Evolutionary conservation across 805 yeast genomes (phyloP).

Genomic region (Ogataea angusta): DNA sequence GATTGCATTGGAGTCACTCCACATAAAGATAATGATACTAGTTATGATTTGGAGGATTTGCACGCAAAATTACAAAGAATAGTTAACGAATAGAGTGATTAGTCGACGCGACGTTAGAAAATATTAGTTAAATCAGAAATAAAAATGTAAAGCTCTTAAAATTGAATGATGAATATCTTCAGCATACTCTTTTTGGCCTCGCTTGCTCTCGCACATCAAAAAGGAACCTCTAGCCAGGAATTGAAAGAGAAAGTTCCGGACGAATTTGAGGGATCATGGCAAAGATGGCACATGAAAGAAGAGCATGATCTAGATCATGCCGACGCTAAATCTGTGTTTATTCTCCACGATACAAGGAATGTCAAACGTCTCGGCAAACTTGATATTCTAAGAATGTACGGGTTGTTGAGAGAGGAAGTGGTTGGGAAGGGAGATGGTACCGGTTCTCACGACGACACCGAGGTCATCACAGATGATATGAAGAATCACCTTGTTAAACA

Average conservation of each 20-base stretch:
- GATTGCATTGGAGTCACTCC: constrained; percentile 41
- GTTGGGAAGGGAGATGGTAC: constrained; percentile 90
- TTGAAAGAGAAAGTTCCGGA: constrained; percentile 47
- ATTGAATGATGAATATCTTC: constrained; percentile 1
- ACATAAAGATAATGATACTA: constrained; percentile 22
- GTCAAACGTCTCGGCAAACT: constrained; percentile 51
- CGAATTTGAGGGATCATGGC: constrained; percentile 58
- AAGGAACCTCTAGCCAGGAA: constrained; percentile 15
- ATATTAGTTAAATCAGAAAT: neutral
- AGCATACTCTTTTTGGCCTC: neutral
- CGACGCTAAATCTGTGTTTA: constrained; percentile 74
- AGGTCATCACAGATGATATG: constrained; percentile 52
- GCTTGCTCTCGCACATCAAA: constrained; percentile 7
- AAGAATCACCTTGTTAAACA: constrained; percentile 52
- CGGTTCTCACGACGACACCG: constrained; percentile 72
- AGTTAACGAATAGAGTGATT: constrained; percentile 1
- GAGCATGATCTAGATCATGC: constrained; percentile 79
- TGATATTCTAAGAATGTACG: constrained; percentile 81
- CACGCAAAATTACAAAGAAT: constrained; percentile 15
- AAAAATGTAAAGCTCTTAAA: neutral
- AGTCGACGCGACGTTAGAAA: constrained; percentile 8
- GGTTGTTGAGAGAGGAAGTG: constrained; percentile 64
- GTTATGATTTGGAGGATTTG: constrained; percentile 44
- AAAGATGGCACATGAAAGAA: constrained; percentile 83
- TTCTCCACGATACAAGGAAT: constrained; percentile 67